Base-by-base conservation (phyloP, 1,139 yeast genomes). In the Candida sanyaensis region DNA sequence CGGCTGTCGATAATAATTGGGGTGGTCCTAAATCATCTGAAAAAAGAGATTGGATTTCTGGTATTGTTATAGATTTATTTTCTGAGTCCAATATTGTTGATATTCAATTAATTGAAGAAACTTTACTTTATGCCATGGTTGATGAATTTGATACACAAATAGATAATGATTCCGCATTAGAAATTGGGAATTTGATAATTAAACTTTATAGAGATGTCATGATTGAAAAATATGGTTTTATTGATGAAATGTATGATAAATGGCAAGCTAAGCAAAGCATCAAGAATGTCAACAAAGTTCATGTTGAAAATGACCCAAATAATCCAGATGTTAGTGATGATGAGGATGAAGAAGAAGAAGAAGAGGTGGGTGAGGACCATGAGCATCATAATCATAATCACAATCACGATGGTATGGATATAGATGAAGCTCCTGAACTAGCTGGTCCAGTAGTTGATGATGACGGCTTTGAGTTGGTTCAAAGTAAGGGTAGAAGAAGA, bases 1-100 rank as follows among this genome's bases (percentile, higher is more conserved):
- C 89, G 1, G 99, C 99, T 0, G 99, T 95, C n/a, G 96, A 83
- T n/a, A 89, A 88, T 63, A 75, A 78, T 36, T 93, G 99, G 99
- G 99, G 99, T 50, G 99, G 99, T 2, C 83, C 96, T 12, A 88
- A 88, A 41, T 86, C 96, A 10, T 81, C 78, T 1, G 98, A 89
- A 42, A 93, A 93, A 66, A 79, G 99, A 61, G 99, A 93, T 63
- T 95, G 99, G 99, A 78, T 92, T 52, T 84, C 91, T 3, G 96
- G 91, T 5, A 75, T 88, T 17, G 81, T 92, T 2, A 81, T 90
- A 41, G 98, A 91, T 38, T 73, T 91, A 48, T 93, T 92, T 61
- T 80, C 77, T 43, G 86, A 78, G 46, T 38, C 41, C 10, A 77
- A 70, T 46, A 69, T 76, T 9, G 88, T 92, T 7, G 98, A 91